These are phyloP conservation scores for Sideroxylon spinosum DNA, from an alignment of 179 eudicot species.

Conservation along the genomic window DNA sequence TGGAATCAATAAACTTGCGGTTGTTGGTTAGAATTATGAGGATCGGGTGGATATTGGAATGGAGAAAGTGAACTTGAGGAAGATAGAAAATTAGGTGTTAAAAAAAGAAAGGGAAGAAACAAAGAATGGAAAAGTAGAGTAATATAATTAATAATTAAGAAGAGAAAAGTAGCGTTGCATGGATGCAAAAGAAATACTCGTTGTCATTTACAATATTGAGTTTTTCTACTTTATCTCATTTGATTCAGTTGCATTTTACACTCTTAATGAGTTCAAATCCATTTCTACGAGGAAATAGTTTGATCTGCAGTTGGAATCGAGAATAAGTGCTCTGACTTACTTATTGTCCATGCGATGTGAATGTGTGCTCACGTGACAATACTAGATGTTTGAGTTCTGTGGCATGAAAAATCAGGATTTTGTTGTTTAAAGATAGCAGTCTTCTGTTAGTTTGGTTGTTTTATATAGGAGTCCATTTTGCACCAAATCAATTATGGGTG, in stretches of 20 bases:
- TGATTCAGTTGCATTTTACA: slow-evolving; percentile 5
- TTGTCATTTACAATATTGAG: neutral
- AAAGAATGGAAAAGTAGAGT: neutral
- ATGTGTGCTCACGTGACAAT: neutral
- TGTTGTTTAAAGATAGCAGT: neutral
- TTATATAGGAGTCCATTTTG: too few relatives aligned
- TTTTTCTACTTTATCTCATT: neutral
- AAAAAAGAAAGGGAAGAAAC: neutral
- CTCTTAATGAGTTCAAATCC: neutral
- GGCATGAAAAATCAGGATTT: neutral
- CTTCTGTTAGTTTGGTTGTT: too few relatives aligned
- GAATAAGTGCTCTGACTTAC: neutral
- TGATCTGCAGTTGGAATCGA: neutral
- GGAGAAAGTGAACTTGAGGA: neutral
- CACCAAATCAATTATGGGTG: too few relatives aligned
- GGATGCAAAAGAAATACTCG: neutral
- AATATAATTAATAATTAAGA: neutral
- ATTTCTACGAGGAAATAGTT: neutral
- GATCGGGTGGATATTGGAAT: neutral
- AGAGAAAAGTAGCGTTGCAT: neutral
- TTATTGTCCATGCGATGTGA: neutral
- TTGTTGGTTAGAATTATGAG: neutral
- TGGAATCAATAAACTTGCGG: too few relatives aligned
- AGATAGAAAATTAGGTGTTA: neutral
- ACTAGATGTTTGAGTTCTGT: neutral